Base-by-base conservation (phyloP, 768 basidiomycete species). In the Russula compacta region DNA sequence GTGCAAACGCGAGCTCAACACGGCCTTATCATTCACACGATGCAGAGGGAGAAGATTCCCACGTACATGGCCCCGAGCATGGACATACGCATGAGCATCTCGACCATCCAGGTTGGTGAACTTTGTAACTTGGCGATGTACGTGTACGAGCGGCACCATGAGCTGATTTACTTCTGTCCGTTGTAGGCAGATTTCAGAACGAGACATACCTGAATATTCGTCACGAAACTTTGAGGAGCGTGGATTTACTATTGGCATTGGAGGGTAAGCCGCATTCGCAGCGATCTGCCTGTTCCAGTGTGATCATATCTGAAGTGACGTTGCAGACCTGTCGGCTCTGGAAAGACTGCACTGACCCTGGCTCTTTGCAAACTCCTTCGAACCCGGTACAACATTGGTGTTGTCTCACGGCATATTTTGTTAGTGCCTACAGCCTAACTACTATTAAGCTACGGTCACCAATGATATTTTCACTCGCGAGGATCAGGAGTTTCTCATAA, bases 391-490 rank as follows among this genome's bases (percentile, higher is more conserved):
- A 99, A 99, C 71, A 92, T 99, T 51, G 95, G 95, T 92, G 61
- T 61, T 82, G 67, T 42, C 33, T 40, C 47, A 40, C 38, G 40
- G 39, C 36, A 46, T 50, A 29, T 19, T 32, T 50, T 17, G 49
- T 50, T 59, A 39, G 62, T 56, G 21, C 57, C 64, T 24, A 67
- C 50, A 53, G 50, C 19, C 11, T 68, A 58, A 63, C 55, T 46
- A 63, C 11, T 58, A 10, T 36, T 24, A 46, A 93, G 95, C 92
- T 38, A 93, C 92, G 2, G 92, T 95, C 14, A 99, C 95, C n/a
- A 99, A 99, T 74, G 95, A 99, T 73, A 99, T 99, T 71, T 99
- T 99, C 75, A 99, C 95, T 39, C 81, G 89, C 21, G 95, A 98
- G 72, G 95, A 98, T 70, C 94, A 97, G 72, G 95, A 98, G 69